A percentile compares a stretch with the other conserved stretches of the same genome.
Evolutionary conservation across 2,329 filamentous ascomycete species (phyloP).

Genomic region (Stemphylium lycopersici): DNA sequence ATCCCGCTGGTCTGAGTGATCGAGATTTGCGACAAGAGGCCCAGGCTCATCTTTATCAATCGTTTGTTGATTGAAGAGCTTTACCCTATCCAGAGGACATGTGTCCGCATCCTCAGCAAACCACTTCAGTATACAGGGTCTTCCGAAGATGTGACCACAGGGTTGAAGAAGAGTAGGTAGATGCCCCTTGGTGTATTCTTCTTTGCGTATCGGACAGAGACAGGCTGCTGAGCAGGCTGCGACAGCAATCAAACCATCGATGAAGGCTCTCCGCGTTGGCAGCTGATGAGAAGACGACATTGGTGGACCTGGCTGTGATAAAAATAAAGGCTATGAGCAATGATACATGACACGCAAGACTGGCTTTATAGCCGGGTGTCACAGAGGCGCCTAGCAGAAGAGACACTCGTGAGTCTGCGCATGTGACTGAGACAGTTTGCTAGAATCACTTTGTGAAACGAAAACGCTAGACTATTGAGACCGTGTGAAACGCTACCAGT

Average conservation of each 20-base stretch:
- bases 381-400: background rate
- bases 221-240: constrained; percentile 5
- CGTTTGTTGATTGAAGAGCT: background rate
- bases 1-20: background rate
- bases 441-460: background rate
- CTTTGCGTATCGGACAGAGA: constrained; percentile 14
- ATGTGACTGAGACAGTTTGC: background rate
- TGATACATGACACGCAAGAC: background rate
- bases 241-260: constrained; percentile 2
- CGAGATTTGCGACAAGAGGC: background rate
- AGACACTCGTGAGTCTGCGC: constrained; percentile 2
- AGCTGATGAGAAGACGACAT: background rate
- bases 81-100: background rate
- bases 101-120: constrained; percentile 1
- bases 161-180: constrained; percentile 7
- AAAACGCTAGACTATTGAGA: background rate
- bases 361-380: background rate
- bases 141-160: constrained; percentile 22
- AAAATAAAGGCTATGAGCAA: background rate
- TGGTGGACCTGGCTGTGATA: background rate
- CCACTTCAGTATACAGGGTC: constrained; percentile 13
- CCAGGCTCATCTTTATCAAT: background rate
- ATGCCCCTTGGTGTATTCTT: background rate
- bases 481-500: background rate
- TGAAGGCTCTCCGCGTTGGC: background rate